Base-by-base conservation (phyloP, 441 rosid genomes). In the Pelargonium myrrhifolium region DNA sequence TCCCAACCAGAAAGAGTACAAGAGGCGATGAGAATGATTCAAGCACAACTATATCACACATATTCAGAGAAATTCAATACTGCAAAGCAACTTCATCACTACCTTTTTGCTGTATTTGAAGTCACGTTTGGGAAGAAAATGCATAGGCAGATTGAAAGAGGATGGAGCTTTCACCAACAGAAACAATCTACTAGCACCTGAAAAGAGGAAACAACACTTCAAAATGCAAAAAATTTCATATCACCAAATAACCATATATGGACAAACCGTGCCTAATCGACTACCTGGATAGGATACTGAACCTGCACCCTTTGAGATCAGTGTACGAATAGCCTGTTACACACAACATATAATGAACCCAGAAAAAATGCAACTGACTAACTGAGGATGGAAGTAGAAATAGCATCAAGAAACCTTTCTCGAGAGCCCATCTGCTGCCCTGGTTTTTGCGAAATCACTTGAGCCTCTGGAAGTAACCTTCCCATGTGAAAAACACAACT, bases 91-190 rank as follows among this genome's bases (percentile, higher is more conserved):
- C 45, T 42, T 26, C 3, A 61, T 40, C 24, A 3, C 67, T 76
- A 91, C 97, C 96, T 91, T 91, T 78, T 82, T 88, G 84, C 77
- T 87, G 81, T 76, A 85, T 82, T 76, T 91, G 82, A 91, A 91
- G 67, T 87, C 99, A 60, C 92, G 94, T 82, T 91, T 94, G 58
- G 94, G 99, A 78, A 91, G 90, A 84, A 89, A 93, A 86, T 91
- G 92, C 72, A 76, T 77, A 18, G 96, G 92, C 56, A 84, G 79
- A 76, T 81, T 86, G 69, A 89, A 74, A 72, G 92, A 81, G 62
- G 89, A 68, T 42, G 89, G 95, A 71, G 95, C 99, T 78, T 86
- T 83, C 67, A 84, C 84, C 83, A 93, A 70, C 39, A 93, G 73
- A 72, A 93, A 91, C 85, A 93, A 75, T 82, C 82, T 90, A 67